A percentile compares a stretch with the other conserved stretches of the same genome.
Conservation (phyloP, 1,284 basidiomycete genomes). For the Ceratobasidium theobromae region DNA sequence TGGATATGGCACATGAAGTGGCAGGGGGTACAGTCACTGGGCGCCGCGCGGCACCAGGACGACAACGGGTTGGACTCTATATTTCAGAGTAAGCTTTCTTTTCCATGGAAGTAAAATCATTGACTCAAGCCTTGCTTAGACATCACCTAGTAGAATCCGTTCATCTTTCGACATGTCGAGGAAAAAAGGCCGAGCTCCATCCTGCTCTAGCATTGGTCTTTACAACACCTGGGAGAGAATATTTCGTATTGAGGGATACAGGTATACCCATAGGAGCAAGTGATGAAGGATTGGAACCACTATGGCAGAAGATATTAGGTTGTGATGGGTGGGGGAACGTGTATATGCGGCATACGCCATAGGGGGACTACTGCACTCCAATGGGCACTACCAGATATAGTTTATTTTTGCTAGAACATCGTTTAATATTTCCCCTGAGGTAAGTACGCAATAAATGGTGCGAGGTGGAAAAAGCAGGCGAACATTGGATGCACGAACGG, state of each 20-base stretch:
- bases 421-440: too few relatives aligned
- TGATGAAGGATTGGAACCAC: conserved; percentile 1
- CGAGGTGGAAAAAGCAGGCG: too few relatives aligned
- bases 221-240: conserved; percentile 7
- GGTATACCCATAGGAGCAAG: conserved; percentile 5
- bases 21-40: background rate
- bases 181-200: background rate
- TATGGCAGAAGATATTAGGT: conserved; percentile 9
- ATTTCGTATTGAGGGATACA: conserved; percentile 14
- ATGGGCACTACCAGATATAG: too few relatives aligned
- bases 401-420: too few relatives aligned
- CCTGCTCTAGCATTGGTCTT: conserved; percentile 9
- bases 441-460: too few relatives aligned
- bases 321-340: conserved; percentile 12
- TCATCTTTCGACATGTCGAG: background rate
- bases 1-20: background rate
- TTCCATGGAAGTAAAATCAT: background rate
- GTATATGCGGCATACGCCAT: background rate
- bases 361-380: too few relatives aligned
- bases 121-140: background rate
- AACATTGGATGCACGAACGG: background rate
- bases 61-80: background rate
- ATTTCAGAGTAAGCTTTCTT: conserved; percentile 9
- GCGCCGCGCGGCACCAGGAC: background rate
- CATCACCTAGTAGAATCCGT: conserved; percentile 18